phyloP scores from a whole-genome alignment of 495 filamentous ascomycete genomes.

The Pseudoneurospora amorphoporcata region DNA sequence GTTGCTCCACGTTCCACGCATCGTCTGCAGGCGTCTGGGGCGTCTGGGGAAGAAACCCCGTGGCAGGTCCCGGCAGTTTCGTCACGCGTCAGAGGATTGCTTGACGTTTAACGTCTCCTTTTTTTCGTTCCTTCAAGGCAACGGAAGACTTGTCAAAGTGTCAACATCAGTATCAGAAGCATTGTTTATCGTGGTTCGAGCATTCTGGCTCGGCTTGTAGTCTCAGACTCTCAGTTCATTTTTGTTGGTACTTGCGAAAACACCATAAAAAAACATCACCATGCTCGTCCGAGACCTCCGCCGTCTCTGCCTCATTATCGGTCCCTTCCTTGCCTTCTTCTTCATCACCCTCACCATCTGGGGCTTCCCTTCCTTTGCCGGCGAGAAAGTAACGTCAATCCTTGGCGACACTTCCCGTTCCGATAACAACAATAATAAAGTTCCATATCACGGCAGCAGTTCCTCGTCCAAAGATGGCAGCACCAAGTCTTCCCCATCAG shows the following conservation, averaged over 20 bases:
- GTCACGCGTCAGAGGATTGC: background rate
- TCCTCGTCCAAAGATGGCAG: background rate
- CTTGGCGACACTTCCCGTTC: background rate
- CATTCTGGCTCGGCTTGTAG: background rate
- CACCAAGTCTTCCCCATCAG: background rate
- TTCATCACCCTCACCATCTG: slow-evolving; percentile 17
- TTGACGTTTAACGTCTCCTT: background rate
- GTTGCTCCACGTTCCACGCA: background rate
- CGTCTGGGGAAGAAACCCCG: too few species aligned
- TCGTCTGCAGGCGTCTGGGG: too few species aligned
- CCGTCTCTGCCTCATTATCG: slow-evolving; percentile 19
- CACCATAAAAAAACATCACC: background rate
- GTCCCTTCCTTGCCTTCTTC: slow-evolving; percentile 14
- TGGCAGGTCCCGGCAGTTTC: background rate
- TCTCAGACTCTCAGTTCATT: background rate
- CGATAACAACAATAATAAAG: background rate
- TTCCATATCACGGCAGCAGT: background rate
- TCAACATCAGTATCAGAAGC: background rate
- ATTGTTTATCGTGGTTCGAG: background rate
- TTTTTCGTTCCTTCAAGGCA: background rate
- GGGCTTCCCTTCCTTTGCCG: background rate
- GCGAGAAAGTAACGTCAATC: slow-evolving; percentile 3
- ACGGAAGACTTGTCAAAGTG: background rate
- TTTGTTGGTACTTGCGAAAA: background rate
- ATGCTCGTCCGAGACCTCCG: slow-evolving; percentile 27